Evolutionary conservation across 257 asterid species (phyloP), one percentile per base, ranked within the genome.

Genomic region (Eucommia ulmoides): DNA sequence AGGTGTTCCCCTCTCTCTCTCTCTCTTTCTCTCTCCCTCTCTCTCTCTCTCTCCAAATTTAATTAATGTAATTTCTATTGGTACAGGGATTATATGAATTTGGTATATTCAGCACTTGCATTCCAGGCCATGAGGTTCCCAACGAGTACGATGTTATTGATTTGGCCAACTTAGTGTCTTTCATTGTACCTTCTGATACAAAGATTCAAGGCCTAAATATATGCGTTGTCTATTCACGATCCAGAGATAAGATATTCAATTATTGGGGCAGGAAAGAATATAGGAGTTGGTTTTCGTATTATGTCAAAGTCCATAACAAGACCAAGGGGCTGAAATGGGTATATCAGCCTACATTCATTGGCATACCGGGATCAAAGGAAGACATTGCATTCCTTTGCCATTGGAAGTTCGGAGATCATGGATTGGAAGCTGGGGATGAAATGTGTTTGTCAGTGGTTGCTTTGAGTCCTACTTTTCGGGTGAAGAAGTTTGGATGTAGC

Each of bases 291-390:
- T 55, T 23, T 47, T 45, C 61, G 3, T 55, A 42, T 20, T 55
- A 6, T 24, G 10, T 55, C 33, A 55, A 55, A 55, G 25, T 45
- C 17, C 24, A 23, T n/a, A 55, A 55, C 33, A 33, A 42, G 42
- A 45, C 22, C 18, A 55, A 33, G 22, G 46, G 46, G 1, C 42
- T 24, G 21, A 55, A 55, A 24, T 55, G 50, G 61, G 46, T 55
- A 24, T 55, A 55, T 15, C 23, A 22, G 22, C 61, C 61, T 24
- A 55, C 61, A 41, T 55, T 44, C 45, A 55, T 55, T 19, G 61
- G 53, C 46, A 20, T 55, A 25, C 61, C 61, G 22, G 61, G 61
- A 19, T 26, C 46, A 45, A 45, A 55, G 20, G 33, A 55, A 11
- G 25, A 55, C 22, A 2, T 55, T 45, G 33, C 42, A 21, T 55